phyloP scores from a whole-genome alignment of 495 filamentous ascomycete species.

The Penicillium waksmanii region DNA sequence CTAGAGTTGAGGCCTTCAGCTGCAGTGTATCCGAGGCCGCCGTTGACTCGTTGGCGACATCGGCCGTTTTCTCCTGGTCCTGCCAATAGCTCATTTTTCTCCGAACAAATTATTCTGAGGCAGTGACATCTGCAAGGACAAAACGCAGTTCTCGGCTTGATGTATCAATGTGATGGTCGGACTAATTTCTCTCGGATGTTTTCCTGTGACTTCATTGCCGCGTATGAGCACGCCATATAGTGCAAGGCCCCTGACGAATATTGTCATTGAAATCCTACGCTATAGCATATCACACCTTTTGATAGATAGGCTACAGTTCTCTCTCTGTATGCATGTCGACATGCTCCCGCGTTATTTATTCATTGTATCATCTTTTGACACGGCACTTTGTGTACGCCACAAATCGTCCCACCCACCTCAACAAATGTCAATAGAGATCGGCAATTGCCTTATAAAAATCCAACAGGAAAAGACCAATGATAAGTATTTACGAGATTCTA shows the following conservation, averaged over 20 bases:
- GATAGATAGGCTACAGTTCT: not conserved
- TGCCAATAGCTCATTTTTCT: slow-evolving; percentile 5
- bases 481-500: no score
- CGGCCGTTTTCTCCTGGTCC: slow-evolving; percentile 8
- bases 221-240: slow-evolving; percentile 16
- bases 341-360: not conserved
- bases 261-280: not conserved
- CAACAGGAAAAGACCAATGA: no score
- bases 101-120: not conserved
- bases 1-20: slow-evolving; percentile 61
- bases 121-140: not conserved
- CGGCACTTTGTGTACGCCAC: no score
- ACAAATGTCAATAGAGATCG: no score
- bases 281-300: not conserved
- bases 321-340: not conserved
- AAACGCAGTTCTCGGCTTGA: not conserved
- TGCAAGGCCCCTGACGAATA: not conserved
- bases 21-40: slow-evolving; percentile 42
- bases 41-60: slow-evolving; percentile 1
- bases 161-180: not conserved
- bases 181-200: not conserved
- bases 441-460: no score
- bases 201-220: not conserved
- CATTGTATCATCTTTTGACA: no score
- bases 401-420: no score